Conservation (phyloP, 2,329 filamentous ascomycete genomes). For the Phaeoacremonium minimum region DNA sequence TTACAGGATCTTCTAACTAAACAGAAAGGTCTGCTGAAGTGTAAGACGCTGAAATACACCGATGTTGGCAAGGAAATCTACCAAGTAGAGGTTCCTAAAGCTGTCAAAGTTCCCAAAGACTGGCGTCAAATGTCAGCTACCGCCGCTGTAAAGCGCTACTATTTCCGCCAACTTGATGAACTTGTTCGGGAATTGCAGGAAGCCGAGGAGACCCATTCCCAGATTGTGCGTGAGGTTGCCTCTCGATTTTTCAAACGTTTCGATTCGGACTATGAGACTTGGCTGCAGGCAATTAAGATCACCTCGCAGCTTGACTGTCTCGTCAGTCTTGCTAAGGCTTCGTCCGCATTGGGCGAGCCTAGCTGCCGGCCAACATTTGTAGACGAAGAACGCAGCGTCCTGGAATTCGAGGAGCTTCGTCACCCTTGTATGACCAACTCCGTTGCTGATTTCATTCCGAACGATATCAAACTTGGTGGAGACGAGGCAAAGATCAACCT, state of each 20-base stretch:
- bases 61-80: conserved; percentile 97
- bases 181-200: conserved; percentile 88
- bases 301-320: conserved; percentile 92
- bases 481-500: conserved; percentile 78
- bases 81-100: conserved; percentile 87
- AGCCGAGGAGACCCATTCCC: conserved; percentile 87
- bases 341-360: conserved; percentile 75
- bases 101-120: conserved; percentile 74
- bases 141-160: conserved; percentile 85
- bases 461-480: conserved; percentile 85
- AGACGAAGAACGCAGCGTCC: conserved; percentile 74
- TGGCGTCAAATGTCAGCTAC: conserved; percentile 99
- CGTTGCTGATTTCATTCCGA: conserved; percentile 93
- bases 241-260: conserved; percentile 82
- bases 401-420: conserved; percentile 90
- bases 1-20: conserved; percentile 68
- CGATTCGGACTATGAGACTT: conserved; percentile 77
- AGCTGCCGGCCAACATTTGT: conserved; percentile 88
- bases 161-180: conserved; percentile 76
- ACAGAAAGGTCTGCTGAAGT: conserved; percentile 70
- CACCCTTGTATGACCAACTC: conserved; percentile 92
- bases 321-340: conserved; percentile 87
- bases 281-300: conserved; percentile 87
- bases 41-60: conserved; percentile 66
- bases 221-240: conserved; percentile 84